These are phyloP conservation scores for Oleoguttula mirabilis DNA, from an alignment of 495 filamentous ascomycete genomes.

Conservation along the genomic window DNA sequence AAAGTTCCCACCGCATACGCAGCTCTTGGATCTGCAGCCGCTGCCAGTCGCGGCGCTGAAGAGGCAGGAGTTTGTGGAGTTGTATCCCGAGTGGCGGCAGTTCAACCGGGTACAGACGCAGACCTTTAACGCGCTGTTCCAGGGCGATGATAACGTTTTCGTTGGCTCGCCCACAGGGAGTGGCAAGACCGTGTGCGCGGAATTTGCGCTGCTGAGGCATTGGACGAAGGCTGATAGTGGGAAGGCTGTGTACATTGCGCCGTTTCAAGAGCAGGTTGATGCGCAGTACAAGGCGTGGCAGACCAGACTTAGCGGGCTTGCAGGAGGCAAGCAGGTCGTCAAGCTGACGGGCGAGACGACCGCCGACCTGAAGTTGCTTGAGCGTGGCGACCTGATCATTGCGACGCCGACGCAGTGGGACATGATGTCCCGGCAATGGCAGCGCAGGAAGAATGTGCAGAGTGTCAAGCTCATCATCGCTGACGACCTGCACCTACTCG, in stretches of 20 bases:
- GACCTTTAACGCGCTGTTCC: slow-evolving; percentile 84
- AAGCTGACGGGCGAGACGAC: slow-evolving; percentile 92
- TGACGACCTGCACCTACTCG: slow-evolving; percentile 94
- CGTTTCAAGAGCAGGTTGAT: slow-evolving; percentile 91
- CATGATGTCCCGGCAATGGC: slow-evolving; percentile 88
- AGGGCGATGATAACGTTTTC: slow-evolving; percentile 84
- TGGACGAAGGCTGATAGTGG: slow-evolving; percentile 63
- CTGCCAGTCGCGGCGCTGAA: slow-evolving; percentile 81
- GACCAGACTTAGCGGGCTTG: slow-evolving; percentile 55
- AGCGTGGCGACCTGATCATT: slow-evolving; percentile 78
- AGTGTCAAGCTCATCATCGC: slow-evolving; percentile 85
- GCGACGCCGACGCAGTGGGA: slow-evolving; percentile 95
- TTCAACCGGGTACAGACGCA: slow-evolving; percentile 99
- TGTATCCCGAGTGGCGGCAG: slow-evolving; percentile 75
- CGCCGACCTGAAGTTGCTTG: slow-evolving; percentile 79
- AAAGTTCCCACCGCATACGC: slow-evolving; percentile 90
- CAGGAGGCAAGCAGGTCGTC: slow-evolving; percentile 80
- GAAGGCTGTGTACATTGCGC: slow-evolving; percentile 86
- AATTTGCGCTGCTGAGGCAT: slow-evolving; percentile 80
- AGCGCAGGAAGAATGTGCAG: slow-evolving; percentile 87
- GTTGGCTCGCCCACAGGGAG: slow-evolving; percentile 81
- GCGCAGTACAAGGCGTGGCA: slow-evolving; percentile 69
- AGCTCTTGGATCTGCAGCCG: slow-evolving; percentile 77
- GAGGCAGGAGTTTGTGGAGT: slow-evolving; percentile 61
- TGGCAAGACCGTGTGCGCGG: slow-evolving; percentile 93